Conservation (phyloP, 805 yeast species). For the Jamesozyma gamospora region DNA sequence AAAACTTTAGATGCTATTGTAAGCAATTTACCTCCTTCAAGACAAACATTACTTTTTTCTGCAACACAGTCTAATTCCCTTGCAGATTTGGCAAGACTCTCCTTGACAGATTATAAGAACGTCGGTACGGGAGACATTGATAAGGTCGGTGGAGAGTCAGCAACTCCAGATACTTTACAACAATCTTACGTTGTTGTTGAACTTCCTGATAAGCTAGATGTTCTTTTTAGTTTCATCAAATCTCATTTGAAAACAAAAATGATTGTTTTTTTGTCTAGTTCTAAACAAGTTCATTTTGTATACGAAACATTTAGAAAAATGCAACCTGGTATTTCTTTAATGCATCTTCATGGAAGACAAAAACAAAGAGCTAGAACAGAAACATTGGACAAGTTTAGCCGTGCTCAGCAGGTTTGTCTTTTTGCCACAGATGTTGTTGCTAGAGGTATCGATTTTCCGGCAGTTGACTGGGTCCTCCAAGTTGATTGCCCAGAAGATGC, state of each 20-base stretch:
- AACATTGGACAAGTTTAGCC: constrained; percentile 65
- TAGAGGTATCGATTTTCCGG: constrained; percentile 85
- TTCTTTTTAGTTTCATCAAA: constrained; percentile 76
- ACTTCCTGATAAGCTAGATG: constrained; percentile 73
- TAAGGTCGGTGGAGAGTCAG: constrained; percentile 45
- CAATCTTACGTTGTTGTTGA: constrained; percentile 71
- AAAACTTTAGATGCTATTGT: constrained; percentile 73
- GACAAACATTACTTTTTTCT: constrained; percentile 78
- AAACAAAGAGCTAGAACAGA: constrained; percentile 85
- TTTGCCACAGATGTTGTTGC: constrained; percentile 90
- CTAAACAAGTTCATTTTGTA: constrained; percentile 83
- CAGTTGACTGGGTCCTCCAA: constrained; percentile 91
- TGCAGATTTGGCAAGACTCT: constrained; percentile 70
- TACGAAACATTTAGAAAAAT: constrained; percentile 78
- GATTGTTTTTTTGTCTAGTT: constrained; percentile 74
- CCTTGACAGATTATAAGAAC: constrained; percentile 34
- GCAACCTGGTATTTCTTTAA: constrained; percentile 84
- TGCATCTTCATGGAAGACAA: constrained; percentile 82
- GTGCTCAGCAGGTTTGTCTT: constrained; percentile 69
- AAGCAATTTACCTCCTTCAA: constrained; percentile 61
- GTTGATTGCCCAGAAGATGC: constrained; percentile 86
- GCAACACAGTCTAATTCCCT: constrained; percentile 86
- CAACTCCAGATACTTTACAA: constrained; percentile 76
- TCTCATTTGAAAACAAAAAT: constrained; percentile 74
- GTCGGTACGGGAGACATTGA: constrained; percentile 39